These are phyloP conservation scores for Leccinum angustisporum DNA, from an alignment of 1,284 basidiomycete genomes.

Conservation along the genomic window DNA sequence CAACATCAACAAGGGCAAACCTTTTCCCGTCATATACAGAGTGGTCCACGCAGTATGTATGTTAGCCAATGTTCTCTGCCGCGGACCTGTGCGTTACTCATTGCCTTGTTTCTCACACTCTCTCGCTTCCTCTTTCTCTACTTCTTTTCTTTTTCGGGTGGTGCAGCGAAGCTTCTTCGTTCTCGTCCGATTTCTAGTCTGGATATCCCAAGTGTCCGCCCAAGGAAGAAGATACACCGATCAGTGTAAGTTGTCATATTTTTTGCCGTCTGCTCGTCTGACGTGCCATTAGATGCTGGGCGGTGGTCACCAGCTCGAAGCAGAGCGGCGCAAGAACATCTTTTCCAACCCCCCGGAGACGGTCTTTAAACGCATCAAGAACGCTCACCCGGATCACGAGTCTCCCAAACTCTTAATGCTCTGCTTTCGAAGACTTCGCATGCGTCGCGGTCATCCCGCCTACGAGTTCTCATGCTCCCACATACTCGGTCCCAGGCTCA, in stretches of 20 bases:
- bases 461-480: constrained; percentile 11
- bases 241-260: constrained; percentile 52
- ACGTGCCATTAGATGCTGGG: constrained; percentile 63
- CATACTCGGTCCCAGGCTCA: constrained; percentile 3
- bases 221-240: constrained; percentile 77
- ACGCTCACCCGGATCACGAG: constrained; percentile 30
- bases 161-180: constrained; percentile 38
- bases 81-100: too few species aligned
- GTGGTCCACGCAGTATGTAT: too few species aligned
- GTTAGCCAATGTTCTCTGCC: too few species aligned
- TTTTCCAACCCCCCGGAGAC: constrained; percentile 37
- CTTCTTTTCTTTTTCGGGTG: constrained; percentile 8
- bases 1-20: too few species aligned
- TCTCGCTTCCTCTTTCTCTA: too few species aligned
- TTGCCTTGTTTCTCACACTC: too few species aligned
- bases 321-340: constrained; percentile 59
- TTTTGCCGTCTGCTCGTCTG: constrained; percentile 36
- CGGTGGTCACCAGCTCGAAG: constrained; percentile 53
- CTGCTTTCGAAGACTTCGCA: constrained; percentile 49
- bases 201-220: constrained; percentile 51
- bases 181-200: constrained; percentile 68
- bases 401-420: constrained; percentile 47
- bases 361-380: constrained; percentile 30
- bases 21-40: too few species aligned
- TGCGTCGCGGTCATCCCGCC: constrained; percentile 51